phyloP scores from a whole-genome alignment of 2,329 filamentous ascomycete species.

The Colletotrichum tanaceti region DNA sequence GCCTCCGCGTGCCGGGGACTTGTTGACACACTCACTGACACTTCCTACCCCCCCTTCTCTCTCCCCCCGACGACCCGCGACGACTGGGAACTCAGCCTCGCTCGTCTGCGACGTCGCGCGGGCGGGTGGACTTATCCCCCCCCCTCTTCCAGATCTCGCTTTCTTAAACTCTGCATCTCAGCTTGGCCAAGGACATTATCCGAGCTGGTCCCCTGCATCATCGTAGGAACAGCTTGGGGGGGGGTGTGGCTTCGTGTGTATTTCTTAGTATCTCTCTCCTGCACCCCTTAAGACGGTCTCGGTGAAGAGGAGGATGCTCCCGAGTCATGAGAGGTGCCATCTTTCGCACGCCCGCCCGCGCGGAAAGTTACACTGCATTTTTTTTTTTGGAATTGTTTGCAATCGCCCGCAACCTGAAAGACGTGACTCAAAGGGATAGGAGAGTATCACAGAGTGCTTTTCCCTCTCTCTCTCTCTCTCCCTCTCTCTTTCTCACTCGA shows the following conservation, averaged over 20 bases:
- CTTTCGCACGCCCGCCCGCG: neutral
- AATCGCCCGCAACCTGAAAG: too few species aligned
- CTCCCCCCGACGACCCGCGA: neutral
- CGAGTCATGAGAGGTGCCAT: neutral
- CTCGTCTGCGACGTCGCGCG: conserved; percentile 27
- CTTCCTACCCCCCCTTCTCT: too few species aligned
- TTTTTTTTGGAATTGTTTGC: too few species aligned
- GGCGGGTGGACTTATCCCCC: neutral
- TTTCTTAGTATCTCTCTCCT: neutral
- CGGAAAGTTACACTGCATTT: conserved; percentile 1
- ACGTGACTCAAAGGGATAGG: neutral
- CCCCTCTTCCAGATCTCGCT: neutral
- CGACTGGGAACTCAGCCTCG: conserved; percentile 29
- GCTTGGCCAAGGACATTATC: neutral
- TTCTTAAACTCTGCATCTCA: neutral
- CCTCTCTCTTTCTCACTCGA: neutral
- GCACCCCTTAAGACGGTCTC: too few species aligned
- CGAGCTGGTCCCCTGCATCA: neutral
- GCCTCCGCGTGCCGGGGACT: conserved; percentile 2
- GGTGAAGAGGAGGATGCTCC: too few species aligned
- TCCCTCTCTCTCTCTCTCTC: neutral
- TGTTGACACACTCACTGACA: neutral
- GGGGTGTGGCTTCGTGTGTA: neutral
- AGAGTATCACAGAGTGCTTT: conserved; percentile 18
- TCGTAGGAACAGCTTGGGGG: neutral